phyloP scores from a whole-genome alignment of 208 protist species.

The Perkinsela sp. region DNA sequence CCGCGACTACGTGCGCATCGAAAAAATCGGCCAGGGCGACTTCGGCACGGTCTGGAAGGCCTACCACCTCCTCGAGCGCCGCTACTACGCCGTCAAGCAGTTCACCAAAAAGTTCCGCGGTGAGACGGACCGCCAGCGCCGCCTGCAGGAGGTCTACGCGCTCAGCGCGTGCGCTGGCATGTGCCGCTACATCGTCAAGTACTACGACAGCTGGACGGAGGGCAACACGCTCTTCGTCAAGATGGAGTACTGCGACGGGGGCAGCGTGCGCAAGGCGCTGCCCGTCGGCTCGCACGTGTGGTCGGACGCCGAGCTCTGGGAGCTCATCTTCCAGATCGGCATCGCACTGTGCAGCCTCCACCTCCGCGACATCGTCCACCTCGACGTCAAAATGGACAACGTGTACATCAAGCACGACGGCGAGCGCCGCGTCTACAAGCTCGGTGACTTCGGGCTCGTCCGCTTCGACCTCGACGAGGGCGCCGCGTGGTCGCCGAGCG shows the following conservation, averaged over 20 bases:
- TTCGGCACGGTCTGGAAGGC: conserved; percentile 8
- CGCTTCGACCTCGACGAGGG: conserved; percentile 9
- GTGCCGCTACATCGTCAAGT: conserved; percentile 38
- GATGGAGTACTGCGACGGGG: conserved; percentile 24
- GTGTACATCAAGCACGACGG: conserved; percentile 11
- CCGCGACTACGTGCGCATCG: conserved; percentile 6
- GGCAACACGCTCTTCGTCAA: conserved; percentile 31
- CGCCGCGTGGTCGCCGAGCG: neutral
- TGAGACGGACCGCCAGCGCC: conserved; percentile 33
- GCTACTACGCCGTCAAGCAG: conserved; percentile 39
- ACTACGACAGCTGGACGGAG: conserved; percentile 56
- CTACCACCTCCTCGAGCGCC: conserved; percentile 3
- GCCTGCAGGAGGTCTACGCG: conserved; percentile 38
- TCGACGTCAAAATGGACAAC: conserved; percentile 53
- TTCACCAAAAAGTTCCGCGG: conserved; percentile 25
- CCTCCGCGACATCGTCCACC: conserved; percentile 26
- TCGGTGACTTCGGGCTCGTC: conserved; percentile 50
- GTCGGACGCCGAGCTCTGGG: conserved; percentile 12
- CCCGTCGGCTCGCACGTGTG: conserved; percentile 7
- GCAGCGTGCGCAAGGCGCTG: conserved; percentile 11
- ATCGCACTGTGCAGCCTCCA: conserved; percentile 36
- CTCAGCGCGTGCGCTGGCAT: conserved; percentile 18
- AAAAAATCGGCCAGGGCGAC: conserved; percentile 5
- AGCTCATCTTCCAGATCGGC: conserved; percentile 26
- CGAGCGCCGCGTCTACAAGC: conserved; percentile 18